Percentiles rank a stretch among this genome's conserved stretches.
Conservation (phyloP, 2,329 filamentous ascomycete genomes). For the Fonsecaea multimorphosa region DNA sequence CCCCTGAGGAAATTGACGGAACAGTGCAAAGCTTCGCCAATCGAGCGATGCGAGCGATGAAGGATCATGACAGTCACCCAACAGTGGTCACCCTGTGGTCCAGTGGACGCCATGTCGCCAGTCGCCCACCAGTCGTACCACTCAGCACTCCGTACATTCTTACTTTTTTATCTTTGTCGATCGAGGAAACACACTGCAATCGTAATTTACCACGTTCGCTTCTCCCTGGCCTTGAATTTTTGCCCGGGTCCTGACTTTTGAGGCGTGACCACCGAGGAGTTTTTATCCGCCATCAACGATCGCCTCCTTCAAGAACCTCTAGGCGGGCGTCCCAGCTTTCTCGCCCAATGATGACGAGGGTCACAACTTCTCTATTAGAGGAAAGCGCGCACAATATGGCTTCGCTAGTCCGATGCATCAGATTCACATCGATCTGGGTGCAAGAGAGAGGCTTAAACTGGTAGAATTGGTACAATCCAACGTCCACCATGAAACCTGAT, state of each 20-base stretch:
- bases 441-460: not conserved
- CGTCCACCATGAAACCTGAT: not conserved
- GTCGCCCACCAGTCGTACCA: too few relatives aligned
- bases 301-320: not conserved
- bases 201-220: not conserved
- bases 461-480: not conserved
- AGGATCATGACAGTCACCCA: not conserved
- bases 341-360: slow-evolving; percentile 13
- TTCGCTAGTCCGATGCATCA: slow-evolving; percentile 7
- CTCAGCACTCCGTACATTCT: not conserved
- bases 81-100: too few relatives aligned
- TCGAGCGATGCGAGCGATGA: not conserved
- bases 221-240: not conserved
- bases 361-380: slow-evolving; percentile 23
- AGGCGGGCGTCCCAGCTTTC: not conserved
- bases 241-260: not conserved
- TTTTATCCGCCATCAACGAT: slow-evolving; percentile 15
- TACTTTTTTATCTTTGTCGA: not conserved
- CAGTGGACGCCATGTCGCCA: not conserved
- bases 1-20: not conserved
- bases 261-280: not conserved
- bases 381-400: not conserved
- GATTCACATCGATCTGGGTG: slow-evolving; percentile 5
- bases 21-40: not conserved
- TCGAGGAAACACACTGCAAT: slow-evolving; percentile 17